These are phyloP conservation scores for Sphaerulina vaccinii DNA, from an alignment of 2,329 filamentous ascomycete species.

Conservation along the genomic window DNA sequence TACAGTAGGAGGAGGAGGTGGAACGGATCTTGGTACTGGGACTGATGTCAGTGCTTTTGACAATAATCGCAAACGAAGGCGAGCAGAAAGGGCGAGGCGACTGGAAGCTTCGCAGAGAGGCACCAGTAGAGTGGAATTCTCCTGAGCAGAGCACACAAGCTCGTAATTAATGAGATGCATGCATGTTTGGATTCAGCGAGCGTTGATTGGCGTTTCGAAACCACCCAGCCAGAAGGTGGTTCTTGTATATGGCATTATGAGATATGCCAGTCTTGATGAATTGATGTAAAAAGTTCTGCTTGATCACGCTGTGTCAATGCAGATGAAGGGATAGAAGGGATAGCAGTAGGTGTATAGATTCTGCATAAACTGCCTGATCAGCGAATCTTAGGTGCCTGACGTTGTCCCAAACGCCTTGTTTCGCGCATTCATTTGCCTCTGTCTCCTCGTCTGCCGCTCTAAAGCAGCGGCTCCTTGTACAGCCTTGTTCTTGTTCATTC, in stretches of 20 bases:
- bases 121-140: slow-evolving; percentile 49
- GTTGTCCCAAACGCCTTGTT: neutral
- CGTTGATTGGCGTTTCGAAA: neutral
- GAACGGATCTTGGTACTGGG: slow-evolving; percentile 39
- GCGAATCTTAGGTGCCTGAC: neutral
- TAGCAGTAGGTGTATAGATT: no score
- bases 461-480: slow-evolving; percentile 27
- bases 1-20: slow-evolving; percentile 37
- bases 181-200: slow-evolving; percentile 1
- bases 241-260: neutral
- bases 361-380: neutral
- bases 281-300: no score
- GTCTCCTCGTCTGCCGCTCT: slow-evolving; percentile 24
- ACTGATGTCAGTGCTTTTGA: slow-evolving; percentile 50
- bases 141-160: slow-evolving; percentile 31
- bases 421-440: neutral
- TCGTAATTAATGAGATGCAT: neutral
- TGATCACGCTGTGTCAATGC: no score
- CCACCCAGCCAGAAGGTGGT: neutral
- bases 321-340: no score
- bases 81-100: slow-evolving; percentile 52
- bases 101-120: slow-evolving; percentile 34
- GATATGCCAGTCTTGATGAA: neutral
- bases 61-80: slow-evolving; percentile 52
- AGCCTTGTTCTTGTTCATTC: slow-evolving; percentile 22